Evolutionary conservation across 2,329 filamentous ascomycete species (phyloP).

Genomic region (Trichoderma sp.): DNA sequence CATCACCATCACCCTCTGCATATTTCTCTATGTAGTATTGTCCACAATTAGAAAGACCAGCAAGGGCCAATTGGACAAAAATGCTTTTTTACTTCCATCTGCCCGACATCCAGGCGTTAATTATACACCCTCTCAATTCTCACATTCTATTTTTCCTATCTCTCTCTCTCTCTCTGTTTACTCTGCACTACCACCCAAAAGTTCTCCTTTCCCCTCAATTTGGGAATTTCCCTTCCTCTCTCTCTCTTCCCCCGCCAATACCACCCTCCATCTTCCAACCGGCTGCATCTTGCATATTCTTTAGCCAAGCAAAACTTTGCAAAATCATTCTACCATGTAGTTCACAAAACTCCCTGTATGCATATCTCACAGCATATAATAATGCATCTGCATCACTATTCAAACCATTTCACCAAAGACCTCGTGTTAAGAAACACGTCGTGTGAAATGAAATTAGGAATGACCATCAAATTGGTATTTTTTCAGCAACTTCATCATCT

Average conservation of each 20-base stretch:
- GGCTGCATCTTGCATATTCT: slow-evolving; percentile 19
- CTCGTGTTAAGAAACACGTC: not conserved
- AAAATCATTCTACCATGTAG: not conserved
- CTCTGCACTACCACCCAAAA: not conserved
- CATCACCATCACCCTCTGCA: not conserved
- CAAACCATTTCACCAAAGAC: not conserved
- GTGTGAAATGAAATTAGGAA: not conserved
- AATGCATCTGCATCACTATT: not conserved
- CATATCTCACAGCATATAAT: not conserved
- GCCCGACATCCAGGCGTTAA: not conserved
- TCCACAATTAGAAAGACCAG: not conserved
- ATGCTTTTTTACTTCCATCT: not conserved
- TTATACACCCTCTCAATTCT: not conserved
- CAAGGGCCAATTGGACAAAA: not conserved
- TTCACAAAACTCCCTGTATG: not conserved
- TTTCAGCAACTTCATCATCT: slow-evolving; percentile 1
- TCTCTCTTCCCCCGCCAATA: slow-evolving; percentile 8
- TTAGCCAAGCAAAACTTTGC: not conserved
- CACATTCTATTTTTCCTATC: not conserved
- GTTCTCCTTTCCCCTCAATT: not conserved
- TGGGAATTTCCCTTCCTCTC: not conserved
- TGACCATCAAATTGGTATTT: slow-evolving; percentile 14
- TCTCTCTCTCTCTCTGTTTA: not conserved
- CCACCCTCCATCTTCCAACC: slow-evolving; percentile 17
- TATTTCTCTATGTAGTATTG: not conserved